Evolutionary conservation across 331 rosid genomes (phyloP), one percentile per base, ranked within the genome.

Genomic region (Quercus tomentella): DNA sequence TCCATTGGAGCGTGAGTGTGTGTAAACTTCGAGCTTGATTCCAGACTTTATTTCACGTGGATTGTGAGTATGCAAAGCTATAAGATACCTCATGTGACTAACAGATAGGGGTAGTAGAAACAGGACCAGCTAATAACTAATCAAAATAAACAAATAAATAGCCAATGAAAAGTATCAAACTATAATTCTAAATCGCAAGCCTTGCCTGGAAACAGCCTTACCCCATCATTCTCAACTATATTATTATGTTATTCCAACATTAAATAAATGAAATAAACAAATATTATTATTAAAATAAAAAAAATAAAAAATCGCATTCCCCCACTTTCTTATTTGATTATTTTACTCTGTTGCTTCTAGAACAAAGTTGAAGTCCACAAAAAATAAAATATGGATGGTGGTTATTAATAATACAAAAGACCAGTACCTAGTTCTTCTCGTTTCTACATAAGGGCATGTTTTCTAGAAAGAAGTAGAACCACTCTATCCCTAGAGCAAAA

Each of bases 61-160:
- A 84, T 52, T 85, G 86, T 52, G 77, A 84, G 77, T 76, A 55
- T 83, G 72, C 88, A 80, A 82, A 82, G 86, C 73, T 70, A 41
- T 8, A 78, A 75, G 84, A 86, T 73, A 72, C 83, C 86, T 90
- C 93, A 89, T 86, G 89, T 91, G 92, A 91, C 79, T 37, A 82
- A 87, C 89, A 49, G 54, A 49, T 49, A 49, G 17, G 54, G 71
- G 81, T 80, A 83, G 21, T 62, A 54, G 76, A 80, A 78, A 77
- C 78, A 88, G 45, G 79, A 77, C 82, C 93, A 89, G 87, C 97
- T 88, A 85, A 81, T 81, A 85, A 78, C 79, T 58, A 54, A 16
- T 23, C 33, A 67, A 79, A 49, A 49, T 8, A 80, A 62, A 82
- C 12, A 9, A 62, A 77, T 81, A 79, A 63, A 63, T 56, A 31